Conservation (phyloP, 176 grass and related monocot species). For the Canna indica region DNA sequence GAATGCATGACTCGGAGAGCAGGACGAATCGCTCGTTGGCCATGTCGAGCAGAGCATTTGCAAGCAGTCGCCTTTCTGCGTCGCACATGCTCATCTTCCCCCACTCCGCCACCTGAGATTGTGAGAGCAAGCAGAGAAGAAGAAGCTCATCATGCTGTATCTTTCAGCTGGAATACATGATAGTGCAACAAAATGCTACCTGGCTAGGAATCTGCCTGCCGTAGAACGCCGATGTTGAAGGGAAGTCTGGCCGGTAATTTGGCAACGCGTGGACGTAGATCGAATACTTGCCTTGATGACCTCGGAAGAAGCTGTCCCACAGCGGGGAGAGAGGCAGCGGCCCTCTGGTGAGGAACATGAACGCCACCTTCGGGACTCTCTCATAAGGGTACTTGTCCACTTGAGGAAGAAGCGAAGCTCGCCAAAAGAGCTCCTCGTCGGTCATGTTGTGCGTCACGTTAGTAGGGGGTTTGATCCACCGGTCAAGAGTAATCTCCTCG, state of each 20-base stretch:
- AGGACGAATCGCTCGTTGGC: slow-evolving; percentile 14
- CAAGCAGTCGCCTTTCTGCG: slow-evolving; percentile 13
- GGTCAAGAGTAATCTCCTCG: background rate
- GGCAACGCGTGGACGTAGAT: slow-evolving; percentile 75
- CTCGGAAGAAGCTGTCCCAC: slow-evolving; percentile 75
- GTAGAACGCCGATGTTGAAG: slow-evolving; percentile 53
- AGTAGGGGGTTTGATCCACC: slow-evolving; percentile 22
- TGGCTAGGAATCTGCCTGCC: slow-evolving; percentile 64
- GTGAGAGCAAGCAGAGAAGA: background rate
- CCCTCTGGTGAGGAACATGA: slow-evolving; percentile 86
- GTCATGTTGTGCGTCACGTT: slow-evolving; percentile 62
- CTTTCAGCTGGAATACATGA: too few species aligned
- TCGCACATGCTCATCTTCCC: slow-evolving; percentile 17
- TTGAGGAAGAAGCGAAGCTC: slow-evolving; percentile 48
- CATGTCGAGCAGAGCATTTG: slow-evolving; percentile 15
- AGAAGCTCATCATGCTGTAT: too few species aligned
- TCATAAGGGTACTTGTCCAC: slow-evolving; percentile 27
- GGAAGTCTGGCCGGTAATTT: slow-evolving; percentile 35
- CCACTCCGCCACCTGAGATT: slow-evolving; percentile 8
- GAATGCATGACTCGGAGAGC: slow-evolving; percentile 17
- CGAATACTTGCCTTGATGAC: slow-evolving; percentile 31
- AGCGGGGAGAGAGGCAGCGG: slow-evolving; percentile 61
- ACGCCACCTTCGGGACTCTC: slow-evolving; percentile 66
- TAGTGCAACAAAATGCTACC: slow-evolving; percentile 38
- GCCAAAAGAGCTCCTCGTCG: slow-evolving; percentile 81